Evolutionary conservation across 2,329 filamentous ascomycete species (phyloP), one percentile per base, ranked within the genome.

Genomic region (Microcera coccophila): DNA sequence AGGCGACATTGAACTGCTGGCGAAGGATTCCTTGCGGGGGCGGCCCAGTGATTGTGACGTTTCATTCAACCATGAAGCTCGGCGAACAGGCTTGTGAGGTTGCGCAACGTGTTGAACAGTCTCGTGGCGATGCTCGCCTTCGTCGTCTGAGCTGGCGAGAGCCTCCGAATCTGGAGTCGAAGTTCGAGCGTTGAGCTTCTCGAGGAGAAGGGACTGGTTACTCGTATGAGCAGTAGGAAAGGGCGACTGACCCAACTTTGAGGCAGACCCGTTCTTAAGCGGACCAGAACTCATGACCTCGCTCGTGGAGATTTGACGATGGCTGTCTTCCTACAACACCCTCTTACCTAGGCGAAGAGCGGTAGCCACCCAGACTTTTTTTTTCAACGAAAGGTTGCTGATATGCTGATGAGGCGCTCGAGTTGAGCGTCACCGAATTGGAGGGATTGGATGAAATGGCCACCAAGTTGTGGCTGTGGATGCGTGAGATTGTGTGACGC

Each of bases 131-230:
- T 81, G 75, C 47, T 95, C 86, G 44, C 73, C 77, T 65, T 98
- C 93, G 64, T 97, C 93, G 64, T 97, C 93, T 11, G 90, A 96
- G 53, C 91, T 97, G 39, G 86, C 90, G 46, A 97, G 72, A 39
- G 88, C 91, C 63, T 97, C 91, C 3, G 90, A 96, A 62, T 97
- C 93, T 17, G 91, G 91, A 2, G 91, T 96, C 7, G 89, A 90
- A 41, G 87, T 85, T 56, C 90, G 81, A 42, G 83, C 77, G 58
- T 87, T 85, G 38, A 85, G 74, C 63, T 90, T 93, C 38, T 91
- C 87, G 24, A 88, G 74, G 36, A 87, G 69, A 29, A 84, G 71
- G 29, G 81, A 80, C 45, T 85, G 81, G 56, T 74, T 84, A 55
- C 68, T 80, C 17, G 79, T 71, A 41, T 76, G 64, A 50, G 72